A percentile compares a stretch with the other conserved stretches of the same genome.
Evolutionary conservation across 805 yeast genomes (phyloP).

Genomic region (Sungouiella blattae): DNA sequence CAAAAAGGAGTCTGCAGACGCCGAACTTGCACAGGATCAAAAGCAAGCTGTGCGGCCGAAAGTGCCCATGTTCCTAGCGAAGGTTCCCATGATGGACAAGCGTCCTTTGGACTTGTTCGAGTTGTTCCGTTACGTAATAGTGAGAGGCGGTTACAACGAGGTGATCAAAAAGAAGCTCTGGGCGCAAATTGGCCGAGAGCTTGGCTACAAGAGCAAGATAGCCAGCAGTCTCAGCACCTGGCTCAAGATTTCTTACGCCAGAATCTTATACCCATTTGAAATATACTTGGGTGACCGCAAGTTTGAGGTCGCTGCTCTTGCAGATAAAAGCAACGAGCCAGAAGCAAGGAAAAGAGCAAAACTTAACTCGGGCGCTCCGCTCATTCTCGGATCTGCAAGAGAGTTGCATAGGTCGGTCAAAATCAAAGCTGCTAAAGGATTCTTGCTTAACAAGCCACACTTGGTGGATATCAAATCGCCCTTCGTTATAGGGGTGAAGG

Average conservation of each 20-base stretch:
- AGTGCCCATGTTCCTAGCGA: slow-evolving; percentile 26
- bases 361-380: slow-evolving; percentile 22
- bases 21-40: not conserved
- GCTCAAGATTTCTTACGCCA: slow-evolving; percentile 55
- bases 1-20: too few species aligned
- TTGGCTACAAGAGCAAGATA: slow-evolving; percentile 70
- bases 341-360: slow-evolving; percentile 6
- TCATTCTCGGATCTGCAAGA: slow-evolving; percentile 44
- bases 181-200: slow-evolving; percentile 81
- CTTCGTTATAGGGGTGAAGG: slow-evolving; percentile 8
- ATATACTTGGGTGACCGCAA: slow-evolving; percentile 11
- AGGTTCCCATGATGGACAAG: slow-evolving; percentile 65
- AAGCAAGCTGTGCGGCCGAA: too few species aligned
- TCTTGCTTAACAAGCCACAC: slow-evolving; percentile 47
- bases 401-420: slow-evolving; percentile 46
- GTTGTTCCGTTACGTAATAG: slow-evolving; percentile 52
- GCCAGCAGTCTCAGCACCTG: slow-evolving; percentile 71
- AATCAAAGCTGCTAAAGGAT: slow-evolving; percentile 47
- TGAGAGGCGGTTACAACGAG: slow-evolving; percentile 62
- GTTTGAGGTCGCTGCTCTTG: slow-evolving; percentile 5
- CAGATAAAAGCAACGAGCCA: slow-evolving; percentile 11
- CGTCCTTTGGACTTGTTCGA: slow-evolving; percentile 62
- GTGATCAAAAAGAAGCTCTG: slow-evolving; percentile 69
- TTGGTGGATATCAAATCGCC: slow-evolving; percentile 38
- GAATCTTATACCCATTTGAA: slow-evolving; percentile 35